Evolutionary conservation across 352 stramenopile species (phyloP).

Genomic region (Blastocystis sp.): DNA sequence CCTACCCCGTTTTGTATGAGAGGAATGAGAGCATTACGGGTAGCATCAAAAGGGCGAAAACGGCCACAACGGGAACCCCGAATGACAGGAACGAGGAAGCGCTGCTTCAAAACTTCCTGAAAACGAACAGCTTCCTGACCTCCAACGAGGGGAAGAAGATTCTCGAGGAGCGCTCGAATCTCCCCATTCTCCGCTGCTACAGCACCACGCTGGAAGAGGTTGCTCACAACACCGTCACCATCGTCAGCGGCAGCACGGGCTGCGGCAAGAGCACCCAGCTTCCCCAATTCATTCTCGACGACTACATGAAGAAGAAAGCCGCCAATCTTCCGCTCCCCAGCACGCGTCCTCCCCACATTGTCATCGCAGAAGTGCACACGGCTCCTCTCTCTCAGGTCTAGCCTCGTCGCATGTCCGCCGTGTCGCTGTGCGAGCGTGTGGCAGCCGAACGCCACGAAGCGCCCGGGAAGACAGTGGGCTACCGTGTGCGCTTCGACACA

Average conservation of each 20-base stretch:
- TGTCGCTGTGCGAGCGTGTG: conserved; percentile 56
- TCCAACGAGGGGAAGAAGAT: background rate
- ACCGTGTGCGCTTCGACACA: conserved; percentile 58
- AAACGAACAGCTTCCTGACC: background rate
- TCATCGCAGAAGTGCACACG: conserved; percentile 74
- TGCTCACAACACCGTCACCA: conserved; percentile 76
- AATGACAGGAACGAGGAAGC: background rate
- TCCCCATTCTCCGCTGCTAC: background rate
- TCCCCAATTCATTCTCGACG: conserved; percentile 76
- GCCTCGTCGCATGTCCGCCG: conserved; percentile 57
- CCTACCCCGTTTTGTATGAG: background rate
- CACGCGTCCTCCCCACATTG: conserved; percentile 70
- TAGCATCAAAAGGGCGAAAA: background rate
- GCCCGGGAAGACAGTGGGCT: background rate
- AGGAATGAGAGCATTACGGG: background rate
- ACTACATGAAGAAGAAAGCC: conserved; percentile 72
- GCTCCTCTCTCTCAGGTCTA: background rate
- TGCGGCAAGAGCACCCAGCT: conserved; percentile 85
- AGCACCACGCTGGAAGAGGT: background rate
- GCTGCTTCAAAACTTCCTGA: background rate
- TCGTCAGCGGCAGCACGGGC: conserved; percentile 80
- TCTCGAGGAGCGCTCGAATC: background rate
- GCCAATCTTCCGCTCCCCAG: conserved; percentile 74
- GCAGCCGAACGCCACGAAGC: conserved; percentile 2
- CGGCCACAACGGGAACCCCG: too few relatives aligned